Evolutionary conservation across 164 flowering plant species (phyloP).

Genomic region (Vitis riparia): DNA sequence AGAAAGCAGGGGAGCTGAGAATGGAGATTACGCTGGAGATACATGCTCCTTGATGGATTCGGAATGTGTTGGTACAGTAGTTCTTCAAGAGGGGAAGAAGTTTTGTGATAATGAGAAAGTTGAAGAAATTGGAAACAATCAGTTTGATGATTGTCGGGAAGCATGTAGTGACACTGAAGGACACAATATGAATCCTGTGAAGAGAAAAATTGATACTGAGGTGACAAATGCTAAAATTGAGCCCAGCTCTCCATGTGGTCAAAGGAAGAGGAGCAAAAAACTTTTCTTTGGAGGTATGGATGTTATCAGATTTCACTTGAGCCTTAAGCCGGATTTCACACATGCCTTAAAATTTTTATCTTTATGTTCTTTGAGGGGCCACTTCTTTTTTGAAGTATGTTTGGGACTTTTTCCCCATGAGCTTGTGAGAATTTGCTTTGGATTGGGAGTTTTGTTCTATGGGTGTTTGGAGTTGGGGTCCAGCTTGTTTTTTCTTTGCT

Average conservation of each 20-base stretch:
- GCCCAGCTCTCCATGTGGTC: constrained; percentile 17
- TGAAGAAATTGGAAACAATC: constrained; percentile 19
- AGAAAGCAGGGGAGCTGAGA: constrained; percentile 24
- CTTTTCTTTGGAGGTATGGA: constrained; percentile 29
- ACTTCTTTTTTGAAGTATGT: too few relatives aligned
- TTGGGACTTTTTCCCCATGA: too few relatives aligned
- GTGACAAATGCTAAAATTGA: constrained; percentile 16
- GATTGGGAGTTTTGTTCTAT: too few relatives aligned
- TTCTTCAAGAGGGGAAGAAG: constrained; percentile 30
- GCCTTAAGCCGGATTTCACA: neutral
- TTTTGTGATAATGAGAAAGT: constrained; percentile 24
- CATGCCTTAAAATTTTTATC: too few relatives aligned
- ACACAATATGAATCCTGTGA: constrained; percentile 12
- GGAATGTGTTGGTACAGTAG: constrained; percentile 40
- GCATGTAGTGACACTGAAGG: constrained; percentile 47
- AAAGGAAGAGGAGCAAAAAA: constrained; percentile 36
- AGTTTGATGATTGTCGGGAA: constrained; percentile 38
- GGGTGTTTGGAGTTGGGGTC: too few relatives aligned
- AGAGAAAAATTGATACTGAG: constrained; percentile 22
- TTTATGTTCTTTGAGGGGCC: too few relatives aligned
- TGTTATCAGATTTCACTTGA: neutral
- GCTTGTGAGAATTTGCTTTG: too few relatives aligned
- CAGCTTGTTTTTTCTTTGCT: too few relatives aligned
- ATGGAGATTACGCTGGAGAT: constrained; percentile 26
- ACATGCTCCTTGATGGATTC: constrained; percentile 18